These are phyloP conservation scores for Colletotrichum musicola DNA, from an alignment of 2,329 filamentous ascomycete genomes.

Conservation along the genomic window DNA sequence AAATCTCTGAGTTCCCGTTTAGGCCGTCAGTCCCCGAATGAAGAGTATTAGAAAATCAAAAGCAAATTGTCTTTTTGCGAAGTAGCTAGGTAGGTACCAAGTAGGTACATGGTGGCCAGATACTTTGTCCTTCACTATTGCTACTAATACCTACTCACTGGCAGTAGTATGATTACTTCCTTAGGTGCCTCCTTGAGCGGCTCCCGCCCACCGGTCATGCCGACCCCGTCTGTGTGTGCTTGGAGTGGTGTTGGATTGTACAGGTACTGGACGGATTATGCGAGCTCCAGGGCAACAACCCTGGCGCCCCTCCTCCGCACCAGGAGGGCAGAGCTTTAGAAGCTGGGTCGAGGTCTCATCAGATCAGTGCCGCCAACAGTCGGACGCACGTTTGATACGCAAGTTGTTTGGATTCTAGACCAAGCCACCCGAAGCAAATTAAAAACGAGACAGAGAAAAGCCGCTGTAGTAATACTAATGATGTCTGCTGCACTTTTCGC, in stretches of 20 bases:
- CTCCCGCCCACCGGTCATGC: neutral
- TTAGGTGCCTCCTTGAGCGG: neutral
- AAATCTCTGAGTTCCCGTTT: no score
- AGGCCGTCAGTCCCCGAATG: no score
- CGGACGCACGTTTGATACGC: no score
- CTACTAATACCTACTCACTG: no score
- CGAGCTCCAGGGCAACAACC: slow-evolving; percentile 3
- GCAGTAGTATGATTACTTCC: neutral
- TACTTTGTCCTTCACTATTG: no score
- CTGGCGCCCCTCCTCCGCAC: slow-evolving; percentile 22
- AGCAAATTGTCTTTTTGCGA: no score
- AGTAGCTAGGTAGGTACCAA: neutral
- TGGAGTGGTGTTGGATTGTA: neutral
- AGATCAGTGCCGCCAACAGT: neutral
- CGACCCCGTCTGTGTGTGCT: neutral
- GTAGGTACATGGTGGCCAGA: no score
- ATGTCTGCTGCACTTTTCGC: no score
- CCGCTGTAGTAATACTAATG: no score
- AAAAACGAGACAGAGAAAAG: no score
- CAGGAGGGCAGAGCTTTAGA: slow-evolving; percentile 8
- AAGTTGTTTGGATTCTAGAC: no score
- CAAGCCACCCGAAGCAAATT: neutral
- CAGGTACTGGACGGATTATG: neutral
- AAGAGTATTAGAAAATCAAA: no score
- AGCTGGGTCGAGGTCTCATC: neutral